Base-by-base conservation (phyloP, 2,329 filamentous ascomycete genomes). In the Neurospora sp. region DNA sequence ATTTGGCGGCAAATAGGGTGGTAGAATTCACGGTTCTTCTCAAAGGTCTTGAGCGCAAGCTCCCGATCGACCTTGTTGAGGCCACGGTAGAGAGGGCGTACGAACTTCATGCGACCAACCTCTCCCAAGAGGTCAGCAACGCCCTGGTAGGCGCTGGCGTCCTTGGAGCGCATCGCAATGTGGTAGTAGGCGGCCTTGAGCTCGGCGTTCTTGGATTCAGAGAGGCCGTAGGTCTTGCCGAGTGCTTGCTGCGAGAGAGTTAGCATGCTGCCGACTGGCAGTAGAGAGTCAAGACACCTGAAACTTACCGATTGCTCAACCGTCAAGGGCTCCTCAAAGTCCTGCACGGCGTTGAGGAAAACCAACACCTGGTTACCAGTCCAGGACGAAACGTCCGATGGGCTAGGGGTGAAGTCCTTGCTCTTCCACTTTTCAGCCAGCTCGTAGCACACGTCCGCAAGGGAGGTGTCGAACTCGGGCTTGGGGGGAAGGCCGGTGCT, bases 51-150 rank as follows among this genome's bases (percentile, higher is more conserved):
- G 68, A 95, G 80, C 0, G 96, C 95, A 76, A 97, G 80, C 36
- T 89, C 82, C 66, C 88, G 84, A 81, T 97, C 90, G 46, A 92
- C 87, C 78, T 89, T 89, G 76, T 91, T 90, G 74, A 99, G 82
- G 67, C 88, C 86, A 72, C 91, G 86, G 82, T 91, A 97, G 77
- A 98, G 81, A 28, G 95, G 93, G 67, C 95, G 85, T 71, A 98
- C 95, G 80, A 95, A 98, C 86, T 98, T 98, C 96, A 99, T 98
- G 70, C 96, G 85, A 13, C 96, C 96, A 33, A 97, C 93, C 68
- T 86, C 85, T 39, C 92, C 92, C 46, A 98, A 83, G 69, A 97
- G 83, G 71, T 92, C 87, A 1, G 91, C 89, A 0, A 93, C 88
- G 1, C 90, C 90, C 71, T 87, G 78, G 76, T 95, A 93, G 43